Percentiles rank a stretch among this genome's conserved stretches.
These are phyloP conservation scores for Radiomyces spectabilis DNA, from an alignment of 192 early-diverging fungal species.

Conservation along the genomic window DNA sequence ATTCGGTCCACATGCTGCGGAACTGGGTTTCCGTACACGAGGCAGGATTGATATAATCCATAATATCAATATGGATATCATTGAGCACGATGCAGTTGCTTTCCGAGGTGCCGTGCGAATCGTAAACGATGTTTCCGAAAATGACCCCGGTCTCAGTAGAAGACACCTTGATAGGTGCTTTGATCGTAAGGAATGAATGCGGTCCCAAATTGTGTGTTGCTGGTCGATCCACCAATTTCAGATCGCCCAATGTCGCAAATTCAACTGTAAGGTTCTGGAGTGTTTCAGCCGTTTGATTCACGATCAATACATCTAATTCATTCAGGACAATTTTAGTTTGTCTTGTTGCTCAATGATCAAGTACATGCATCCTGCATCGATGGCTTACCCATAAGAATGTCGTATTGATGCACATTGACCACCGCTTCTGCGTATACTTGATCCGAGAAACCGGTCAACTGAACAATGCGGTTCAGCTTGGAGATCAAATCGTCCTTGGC, in stretches of 20 bases:
- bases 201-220: conserved; percentile 80
- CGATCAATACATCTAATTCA: conserved; percentile 87
- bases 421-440: conserved; percentile 99
- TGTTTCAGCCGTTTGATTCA: conserved; percentile 93
- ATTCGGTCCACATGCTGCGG: conserved; percentile 98
- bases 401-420: conserved; percentile 94
- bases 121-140: conserved; percentile 98
- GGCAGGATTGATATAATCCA: conserved; percentile 97
- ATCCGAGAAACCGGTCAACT: conserved; percentile 96
- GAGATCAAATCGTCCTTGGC: conserved; percentile 75
- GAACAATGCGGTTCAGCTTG: conserved; percentile 90
- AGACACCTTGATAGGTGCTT: conserved; percentile 97
- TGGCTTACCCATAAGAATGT: conserved; percentile 76
- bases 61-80: conserved; percentile 98
- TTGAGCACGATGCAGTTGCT: conserved; percentile 91
- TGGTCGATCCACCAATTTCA: conserved; percentile 95
- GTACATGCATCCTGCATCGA: background rate
- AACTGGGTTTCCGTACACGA: conserved; percentile 90
- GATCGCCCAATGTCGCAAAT: conserved; percentile 96
- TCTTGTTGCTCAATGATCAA: no score
- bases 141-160: conserved; percentile 98
- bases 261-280: conserved; percentile 97
- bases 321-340: no score
- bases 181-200: conserved; percentile 89
- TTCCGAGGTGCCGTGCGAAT: conserved; percentile 87